Evolutionary conservation across 441 rosid species (phyloP).

Genomic region (Arabidopsis lyrata): DNA sequence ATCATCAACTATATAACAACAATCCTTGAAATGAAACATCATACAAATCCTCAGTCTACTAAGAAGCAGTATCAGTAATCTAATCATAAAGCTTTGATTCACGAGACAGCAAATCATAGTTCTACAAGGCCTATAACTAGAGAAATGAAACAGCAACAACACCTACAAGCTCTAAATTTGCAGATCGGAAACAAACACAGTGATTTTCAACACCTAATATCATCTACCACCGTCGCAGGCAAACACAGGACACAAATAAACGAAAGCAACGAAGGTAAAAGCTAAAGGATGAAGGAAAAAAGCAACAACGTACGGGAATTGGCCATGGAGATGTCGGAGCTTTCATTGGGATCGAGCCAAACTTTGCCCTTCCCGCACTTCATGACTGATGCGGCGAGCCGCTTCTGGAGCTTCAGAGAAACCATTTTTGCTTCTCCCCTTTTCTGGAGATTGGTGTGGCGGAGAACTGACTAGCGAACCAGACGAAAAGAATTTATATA

Average conservation of each 20-base stretch:
- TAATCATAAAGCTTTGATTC: not conserved
- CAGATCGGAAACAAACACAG: slow-evolving; percentile 26
- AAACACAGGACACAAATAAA: not conserved
- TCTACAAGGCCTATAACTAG: not conserved
- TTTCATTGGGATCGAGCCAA: slow-evolving; percentile 89
- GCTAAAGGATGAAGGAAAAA: not conserved
- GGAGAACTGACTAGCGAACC: slow-evolving; percentile 18
- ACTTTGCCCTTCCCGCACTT: slow-evolving; percentile 79
- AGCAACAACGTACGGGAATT: slow-evolving; percentile 67
- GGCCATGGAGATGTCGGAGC: slow-evolving; percentile 84
- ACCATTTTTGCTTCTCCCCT: slow-evolving; percentile 59
- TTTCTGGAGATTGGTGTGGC: slow-evolving; percentile 42
- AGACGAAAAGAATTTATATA: slow-evolving; percentile 29
- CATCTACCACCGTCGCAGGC: not conserved
- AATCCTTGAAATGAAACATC: not conserved
- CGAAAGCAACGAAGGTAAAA: too few relatives aligned
- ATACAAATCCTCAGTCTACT: not conserved
- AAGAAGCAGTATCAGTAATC: not conserved
- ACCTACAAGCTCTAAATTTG: not conserved
- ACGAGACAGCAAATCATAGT: not conserved
- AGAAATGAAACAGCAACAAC: not conserved
- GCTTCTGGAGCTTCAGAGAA: slow-evolving; percentile 77
- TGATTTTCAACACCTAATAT: not conserved
- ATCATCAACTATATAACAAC: not conserved
- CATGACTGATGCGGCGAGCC: slow-evolving; percentile 77